phyloP scores from a whole-genome alignment of 106 monocot genomes.

The Dioscorea alata region DNA sequence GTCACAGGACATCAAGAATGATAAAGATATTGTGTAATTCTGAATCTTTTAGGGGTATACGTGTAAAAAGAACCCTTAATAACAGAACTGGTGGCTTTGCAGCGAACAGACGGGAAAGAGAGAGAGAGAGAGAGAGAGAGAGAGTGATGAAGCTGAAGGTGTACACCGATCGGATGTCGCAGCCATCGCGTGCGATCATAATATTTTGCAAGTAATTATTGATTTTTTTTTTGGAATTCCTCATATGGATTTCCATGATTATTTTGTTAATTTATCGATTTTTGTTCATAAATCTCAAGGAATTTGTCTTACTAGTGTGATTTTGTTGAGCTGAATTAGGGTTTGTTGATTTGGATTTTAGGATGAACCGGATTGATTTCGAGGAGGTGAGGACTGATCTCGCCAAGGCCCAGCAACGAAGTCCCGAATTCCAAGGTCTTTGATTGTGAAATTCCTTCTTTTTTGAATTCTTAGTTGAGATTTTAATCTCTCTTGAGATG shows the following conservation, averaged over 20 bases:
- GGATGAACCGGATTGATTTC: constrained; percentile 79
- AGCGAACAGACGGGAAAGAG: too few relatives aligned
- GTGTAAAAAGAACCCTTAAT: too few relatives aligned
- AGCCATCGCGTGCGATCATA: constrained; percentile 85
- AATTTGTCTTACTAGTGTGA: neutral
- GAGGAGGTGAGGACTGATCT: constrained; percentile 75
- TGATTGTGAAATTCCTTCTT: neutral
- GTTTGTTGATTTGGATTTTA: constrained; percentile 8
- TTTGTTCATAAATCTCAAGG: neutral
- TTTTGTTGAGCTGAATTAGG: too few relatives aligned
- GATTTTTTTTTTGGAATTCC: too few relatives aligned
- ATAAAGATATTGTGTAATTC: too few relatives aligned
- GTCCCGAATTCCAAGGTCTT: constrained; percentile 63
- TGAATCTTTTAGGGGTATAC: too few relatives aligned
- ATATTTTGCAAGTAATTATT: constrained; percentile 89
- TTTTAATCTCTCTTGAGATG: too few relatives aligned
- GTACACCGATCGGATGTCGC: constrained; percentile 76
- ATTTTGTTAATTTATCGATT: neutral
- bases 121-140: constrained; percentile 11
- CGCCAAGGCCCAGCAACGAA: constrained; percentile 46
- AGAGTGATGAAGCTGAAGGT: constrained; percentile 49
- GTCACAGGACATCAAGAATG: too few relatives aligned
- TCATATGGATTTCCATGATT: neutral
- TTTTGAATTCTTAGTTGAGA: too few relatives aligned
- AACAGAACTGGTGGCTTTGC: too few relatives aligned